phyloP scores from a whole-genome alignment of 495 filamentous ascomycete genomes.

The Delitschia confertaspora region DNA sequence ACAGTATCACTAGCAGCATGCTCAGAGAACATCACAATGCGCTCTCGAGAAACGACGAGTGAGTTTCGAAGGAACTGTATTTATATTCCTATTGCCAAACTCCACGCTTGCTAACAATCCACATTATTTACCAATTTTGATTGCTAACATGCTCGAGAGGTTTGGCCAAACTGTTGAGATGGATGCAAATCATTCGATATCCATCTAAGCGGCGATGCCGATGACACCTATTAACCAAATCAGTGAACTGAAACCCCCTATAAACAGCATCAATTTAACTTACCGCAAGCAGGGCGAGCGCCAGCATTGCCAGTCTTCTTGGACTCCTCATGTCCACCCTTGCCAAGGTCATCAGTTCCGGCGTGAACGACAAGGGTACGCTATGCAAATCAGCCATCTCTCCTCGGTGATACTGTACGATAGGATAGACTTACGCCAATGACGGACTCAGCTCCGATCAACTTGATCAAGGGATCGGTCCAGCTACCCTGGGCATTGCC shows the following conservation, averaged over 20 bases:
- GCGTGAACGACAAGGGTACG: slow-evolving; percentile 90
- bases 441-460: slow-evolving; percentile 92
- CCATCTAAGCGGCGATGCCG: slow-evolving; percentile 54
- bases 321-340: slow-evolving; percentile 81
- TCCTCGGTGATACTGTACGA: background rate
- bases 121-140: no score
- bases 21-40: background rate
- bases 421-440: slow-evolving; percentile 64
- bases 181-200: no score
- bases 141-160: no score
- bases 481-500: slow-evolving; percentile 73
- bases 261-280: no score
- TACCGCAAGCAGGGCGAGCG: slow-evolving; percentile 83
- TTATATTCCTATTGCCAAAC: background rate
- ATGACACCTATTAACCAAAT: slow-evolving; percentile 58
- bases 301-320: slow-evolving; percentile 98
- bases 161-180: no score
- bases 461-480: slow-evolving; percentile 73
- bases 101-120: background rate
- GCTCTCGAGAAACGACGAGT: no score
- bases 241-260: background rate
- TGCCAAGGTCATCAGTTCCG: slow-evolving; percentile 91
- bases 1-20: slow-evolving; percentile 15
- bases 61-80: no score
- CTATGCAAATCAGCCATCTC: slow-evolving; percentile 36